phyloP scores from a whole-genome alignment of 139 green algal species.

The Volvox africanus region DNA sequence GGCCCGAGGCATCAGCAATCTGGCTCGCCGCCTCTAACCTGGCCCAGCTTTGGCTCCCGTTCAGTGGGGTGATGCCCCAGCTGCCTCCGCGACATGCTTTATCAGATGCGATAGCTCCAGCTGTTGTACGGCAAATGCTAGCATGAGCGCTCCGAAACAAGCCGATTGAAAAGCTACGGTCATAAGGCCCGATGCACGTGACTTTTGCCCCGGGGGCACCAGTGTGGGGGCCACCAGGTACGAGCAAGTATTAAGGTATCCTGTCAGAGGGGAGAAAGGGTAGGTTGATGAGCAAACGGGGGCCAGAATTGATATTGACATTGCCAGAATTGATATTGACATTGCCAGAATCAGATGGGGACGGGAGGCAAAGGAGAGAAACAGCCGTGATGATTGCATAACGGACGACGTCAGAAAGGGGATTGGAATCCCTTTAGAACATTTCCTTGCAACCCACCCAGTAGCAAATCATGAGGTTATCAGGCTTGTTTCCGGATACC shows the following conservation, averaged over 20 bases:
- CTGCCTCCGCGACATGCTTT: not conserved
- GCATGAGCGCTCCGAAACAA: conserved; percentile 72
- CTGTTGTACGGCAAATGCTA: conserved; percentile 60
- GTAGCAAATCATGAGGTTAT: too few relatives aligned
- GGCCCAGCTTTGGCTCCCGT: not conserved
- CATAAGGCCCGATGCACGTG: conserved; percentile 73
- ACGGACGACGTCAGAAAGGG: too few relatives aligned
- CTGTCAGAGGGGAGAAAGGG: not conserved
- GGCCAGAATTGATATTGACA: too few relatives aligned
- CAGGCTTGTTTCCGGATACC: too few relatives aligned
- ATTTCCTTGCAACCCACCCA: too few relatives aligned
- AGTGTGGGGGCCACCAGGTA: conserved; percentile 78
- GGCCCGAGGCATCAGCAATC: too few relatives aligned
- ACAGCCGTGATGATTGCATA: too few relatives aligned
- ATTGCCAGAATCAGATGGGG: too few relatives aligned
- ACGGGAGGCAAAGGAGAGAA: too few relatives aligned
- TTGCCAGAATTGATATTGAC: too few relatives aligned
- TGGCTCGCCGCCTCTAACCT: too few relatives aligned
- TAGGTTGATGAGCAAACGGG: not conserved
- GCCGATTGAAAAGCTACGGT: conserved; percentile 76
- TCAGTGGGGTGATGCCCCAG: not conserved
- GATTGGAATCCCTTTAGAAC: too few relatives aligned
- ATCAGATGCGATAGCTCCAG: not conserved
- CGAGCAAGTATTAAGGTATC: conserved; percentile 80
- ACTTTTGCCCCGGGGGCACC: conserved; percentile 64